Evolutionary conservation across 2,329 filamentous ascomycete species (phyloP).

Genomic region (Beauveria pseudobassiana): DNA sequence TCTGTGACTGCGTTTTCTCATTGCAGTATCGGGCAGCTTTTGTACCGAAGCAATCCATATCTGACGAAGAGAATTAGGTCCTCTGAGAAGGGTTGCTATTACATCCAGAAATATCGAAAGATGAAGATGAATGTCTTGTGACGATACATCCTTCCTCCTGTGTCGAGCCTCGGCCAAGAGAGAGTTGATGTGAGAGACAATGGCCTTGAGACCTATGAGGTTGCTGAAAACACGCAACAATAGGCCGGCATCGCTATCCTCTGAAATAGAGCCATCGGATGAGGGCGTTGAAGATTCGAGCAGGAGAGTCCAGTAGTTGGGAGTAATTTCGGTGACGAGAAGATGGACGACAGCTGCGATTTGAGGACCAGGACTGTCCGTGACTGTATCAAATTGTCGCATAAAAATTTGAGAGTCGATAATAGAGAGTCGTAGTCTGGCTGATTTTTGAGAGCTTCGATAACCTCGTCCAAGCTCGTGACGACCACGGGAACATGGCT

Average conservation of each 20-base stretch:
- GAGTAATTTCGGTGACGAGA: constrained; percentile 66
- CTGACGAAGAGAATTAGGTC: constrained; percentile 26
- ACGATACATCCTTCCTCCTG: constrained; percentile 28
- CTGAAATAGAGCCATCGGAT: constrained; percentile 9
- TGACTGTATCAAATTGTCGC: constrained; percentile 17
- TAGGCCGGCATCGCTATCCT: constrained; percentile 33
- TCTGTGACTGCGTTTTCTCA: constrained; percentile 26
- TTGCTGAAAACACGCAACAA: constrained; percentile 63
- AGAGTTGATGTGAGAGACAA: constrained; percentile 60
- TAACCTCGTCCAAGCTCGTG: constrained; percentile 39
- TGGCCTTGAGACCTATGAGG: constrained; percentile 69
- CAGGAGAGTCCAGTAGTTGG: constrained; percentile 72
- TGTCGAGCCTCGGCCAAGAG: constrained; percentile 46
- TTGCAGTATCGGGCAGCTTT: constrained; percentile 16
- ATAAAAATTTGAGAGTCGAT: constrained; percentile 45
- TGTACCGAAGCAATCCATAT: constrained; percentile 31
- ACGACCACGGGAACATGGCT: constrained; percentile 6
- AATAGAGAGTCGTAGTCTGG: constrained; percentile 53
- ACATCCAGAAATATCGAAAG: constrained; percentile 37
- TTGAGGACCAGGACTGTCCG: constrained; percentile 48
- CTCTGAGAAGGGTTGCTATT: constrained; percentile 33
- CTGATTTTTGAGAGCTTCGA: constrained; percentile 54
- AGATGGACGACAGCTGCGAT: constrained; percentile 68
- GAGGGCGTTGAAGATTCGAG: constrained; percentile 31
- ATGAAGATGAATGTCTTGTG: constrained; percentile 36